Evolutionary conservation across 345 rosid genomes (phyloP), one percentile per base, ranked within the genome.

Genomic region (Gossypium rotundifolium): DNA sequence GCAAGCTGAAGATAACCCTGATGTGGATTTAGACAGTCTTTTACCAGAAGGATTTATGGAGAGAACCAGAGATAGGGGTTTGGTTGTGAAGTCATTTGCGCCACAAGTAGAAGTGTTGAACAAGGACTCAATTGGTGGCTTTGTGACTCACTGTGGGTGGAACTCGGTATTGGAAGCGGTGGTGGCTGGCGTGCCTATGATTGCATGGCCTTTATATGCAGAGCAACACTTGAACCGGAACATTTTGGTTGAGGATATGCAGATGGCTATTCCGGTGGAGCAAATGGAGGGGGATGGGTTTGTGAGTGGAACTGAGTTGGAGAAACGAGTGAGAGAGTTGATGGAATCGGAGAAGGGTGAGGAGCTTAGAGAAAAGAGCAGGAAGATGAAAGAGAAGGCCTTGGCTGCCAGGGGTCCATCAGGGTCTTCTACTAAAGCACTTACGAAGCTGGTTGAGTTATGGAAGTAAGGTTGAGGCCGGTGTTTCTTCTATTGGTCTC

Each of bases 111-210:
- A 75, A 13, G 83, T 90, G 25, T 75, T 87, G 75, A 86, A 67
- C 49, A 93, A 87, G 29, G 76, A 59, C 7, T 79, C 93, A 0
- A 78, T 84, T 2, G 89, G 92, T 3, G 90, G 89, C 48, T 90
- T 90, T 44, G 90, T 88, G 44, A 90, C 86, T 61, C 95, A 90
- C 73, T 84, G 93, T 27, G 93, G 97, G 2, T 92, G 91, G 95
- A 92, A 88, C 72, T 87, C 93, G 1, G 74, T 83, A 22, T 86
- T 92, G 0, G 97, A 88, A 76, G 79, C 90, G 0, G 77, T 88
- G 42, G 74, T 81, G 7, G 87, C 87, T 0, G 93, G 93, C 1
- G 83, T 84, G 54, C 88, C 87, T 0, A 81, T 88, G 89, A 55
- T 88, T 27, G 89, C 85, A 0, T 88, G 87, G 91, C 91, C 89